Conservation (phyloP, 768 basidiomycete genomes). For the Boletus reticulatus region DNA sequence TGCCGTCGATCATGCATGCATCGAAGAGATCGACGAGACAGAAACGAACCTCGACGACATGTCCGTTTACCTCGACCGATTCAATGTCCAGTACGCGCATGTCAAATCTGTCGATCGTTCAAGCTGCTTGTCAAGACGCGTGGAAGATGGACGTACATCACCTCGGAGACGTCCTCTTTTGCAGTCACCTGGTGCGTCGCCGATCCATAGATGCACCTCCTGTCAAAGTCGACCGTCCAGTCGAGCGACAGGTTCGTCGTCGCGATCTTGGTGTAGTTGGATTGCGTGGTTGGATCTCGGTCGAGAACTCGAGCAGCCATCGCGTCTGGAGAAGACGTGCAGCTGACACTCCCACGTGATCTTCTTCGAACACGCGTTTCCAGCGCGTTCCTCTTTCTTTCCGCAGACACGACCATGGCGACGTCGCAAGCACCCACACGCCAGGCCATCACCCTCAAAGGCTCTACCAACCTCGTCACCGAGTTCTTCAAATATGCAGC, state of each 20-base stretch:
- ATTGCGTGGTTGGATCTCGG: constrained; percentile 39
- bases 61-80: constrained; percentile 48
- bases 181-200: constrained; percentile 45
- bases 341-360: neutral
- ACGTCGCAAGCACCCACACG: constrained; percentile 49
- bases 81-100: constrained; percentile 52
- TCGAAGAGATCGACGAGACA: neutral
- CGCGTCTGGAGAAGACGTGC: no score
- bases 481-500: constrained; percentile 99
- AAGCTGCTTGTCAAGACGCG: no score
- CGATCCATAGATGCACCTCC: constrained; percentile 44
- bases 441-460: constrained; percentile 91
- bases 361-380: no score
- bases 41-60: constrained; percentile 43
- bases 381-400: neutral
- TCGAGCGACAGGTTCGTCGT: constrained; percentile 51
- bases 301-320: constrained; percentile 14
- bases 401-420: constrained; percentile 30
- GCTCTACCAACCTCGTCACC: constrained; percentile 88
- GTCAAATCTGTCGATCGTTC: constrained; percentile 43
- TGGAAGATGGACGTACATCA: constrained; percentile 34
- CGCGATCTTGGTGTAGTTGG: constrained; percentile 53
- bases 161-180: constrained; percentile 37
- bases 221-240: constrained; percentile 57
- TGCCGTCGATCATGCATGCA: no score